Percentiles rank a stretch among this genome's conserved stretches.
Evolutionary conservation across 225 moss, liverwort and hornwort genomes (phyloP).

Genomic region (Polytrichum formosum): DNA sequence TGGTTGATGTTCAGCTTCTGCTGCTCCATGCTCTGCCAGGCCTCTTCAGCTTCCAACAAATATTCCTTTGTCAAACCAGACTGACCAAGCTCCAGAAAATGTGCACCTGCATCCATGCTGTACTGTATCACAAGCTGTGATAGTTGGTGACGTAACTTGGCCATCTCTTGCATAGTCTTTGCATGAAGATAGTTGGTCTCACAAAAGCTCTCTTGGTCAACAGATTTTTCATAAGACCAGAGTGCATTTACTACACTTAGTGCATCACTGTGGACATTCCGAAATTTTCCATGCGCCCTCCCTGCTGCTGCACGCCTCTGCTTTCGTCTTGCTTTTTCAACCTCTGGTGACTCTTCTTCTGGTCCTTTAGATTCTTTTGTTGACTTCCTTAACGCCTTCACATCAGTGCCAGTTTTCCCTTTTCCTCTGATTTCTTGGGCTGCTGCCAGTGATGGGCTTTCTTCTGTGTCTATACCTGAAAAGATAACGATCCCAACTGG

Average conservation of each 20-base stretch:
- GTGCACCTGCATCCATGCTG: constrained; percentile 52
- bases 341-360: constrained; percentile 30
- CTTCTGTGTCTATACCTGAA: constrained; percentile 15
- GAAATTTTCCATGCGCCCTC: constrained; percentile 79
- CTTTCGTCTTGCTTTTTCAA: constrained; percentile 67
- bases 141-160: constrained; percentile 78
- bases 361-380: constrained; percentile 14
- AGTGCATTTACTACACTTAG: constrained; percentile 80
- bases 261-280: constrained; percentile 82
- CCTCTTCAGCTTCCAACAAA: constrained; percentile 53
- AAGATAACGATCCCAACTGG: background rate
- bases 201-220: constrained; percentile 74
- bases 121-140: constrained; percentile 69
- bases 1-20: constrained; percentile 57
- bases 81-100: constrained; percentile 19
- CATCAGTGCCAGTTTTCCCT: constrained; percentile 2
- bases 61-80: constrained; percentile 44
- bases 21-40: constrained; percentile 51
- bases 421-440: constrained; percentile 12
- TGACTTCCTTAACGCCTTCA: constrained; percentile 6
- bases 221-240: constrained; percentile 74
- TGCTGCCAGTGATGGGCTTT: constrained; percentile 27
- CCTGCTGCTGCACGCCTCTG: constrained; percentile 69
- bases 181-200: constrained; percentile 73
- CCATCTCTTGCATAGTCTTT: constrained; percentile 97